phyloP scores from a whole-genome alignment of 345 rosid species.

The Eucalyptus cloeziana region DNA sequence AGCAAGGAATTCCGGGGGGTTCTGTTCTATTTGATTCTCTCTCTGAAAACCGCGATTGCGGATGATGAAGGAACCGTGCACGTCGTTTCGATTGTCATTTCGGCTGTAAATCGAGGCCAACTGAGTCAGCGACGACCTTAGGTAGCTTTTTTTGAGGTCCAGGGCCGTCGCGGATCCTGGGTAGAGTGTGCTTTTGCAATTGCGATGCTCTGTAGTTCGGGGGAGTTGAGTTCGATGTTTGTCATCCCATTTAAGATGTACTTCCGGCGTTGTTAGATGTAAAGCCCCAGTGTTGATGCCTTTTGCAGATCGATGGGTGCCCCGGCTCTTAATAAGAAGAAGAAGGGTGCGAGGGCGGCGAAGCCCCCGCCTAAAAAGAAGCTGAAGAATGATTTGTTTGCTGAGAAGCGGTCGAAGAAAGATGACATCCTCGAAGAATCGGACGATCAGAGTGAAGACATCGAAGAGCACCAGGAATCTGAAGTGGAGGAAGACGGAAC shows the following conservation, averaged over 20 bases:
- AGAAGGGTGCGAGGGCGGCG: conserved; percentile 22
- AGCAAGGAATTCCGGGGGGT: background rate
- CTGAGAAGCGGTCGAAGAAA: conserved; percentile 17
- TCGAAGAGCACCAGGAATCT: conserved; percentile 12
- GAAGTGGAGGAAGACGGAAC: conserved; percentile 26
- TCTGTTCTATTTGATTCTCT: background rate
- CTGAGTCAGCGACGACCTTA: too few relatives aligned
- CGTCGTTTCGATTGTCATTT: background rate
- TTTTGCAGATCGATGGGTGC: conserved; percentile 7
- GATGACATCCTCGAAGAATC: conserved; percentile 30
- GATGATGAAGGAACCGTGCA: background rate
- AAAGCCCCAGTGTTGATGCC: background rate
- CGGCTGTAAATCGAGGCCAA: too few relatives aligned
- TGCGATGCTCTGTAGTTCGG: background rate
- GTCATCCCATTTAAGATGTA: background rate
- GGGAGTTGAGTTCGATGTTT: background rate
- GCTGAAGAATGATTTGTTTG: conserved; percentile 28
- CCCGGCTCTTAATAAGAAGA: conserved; percentile 32
- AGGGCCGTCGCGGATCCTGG: too few relatives aligned
- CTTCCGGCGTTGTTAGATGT: background rate
- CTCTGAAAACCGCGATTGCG: background rate
- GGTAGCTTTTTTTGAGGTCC: too few relatives aligned
- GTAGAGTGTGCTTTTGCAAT: background rate
- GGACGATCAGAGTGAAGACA: conserved; percentile 23
- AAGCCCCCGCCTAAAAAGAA: conserved; percentile 37